Base-by-base conservation (phyloP, 768 basidiomycete genomes). In the Infundibulicybe gibba region DNA sequence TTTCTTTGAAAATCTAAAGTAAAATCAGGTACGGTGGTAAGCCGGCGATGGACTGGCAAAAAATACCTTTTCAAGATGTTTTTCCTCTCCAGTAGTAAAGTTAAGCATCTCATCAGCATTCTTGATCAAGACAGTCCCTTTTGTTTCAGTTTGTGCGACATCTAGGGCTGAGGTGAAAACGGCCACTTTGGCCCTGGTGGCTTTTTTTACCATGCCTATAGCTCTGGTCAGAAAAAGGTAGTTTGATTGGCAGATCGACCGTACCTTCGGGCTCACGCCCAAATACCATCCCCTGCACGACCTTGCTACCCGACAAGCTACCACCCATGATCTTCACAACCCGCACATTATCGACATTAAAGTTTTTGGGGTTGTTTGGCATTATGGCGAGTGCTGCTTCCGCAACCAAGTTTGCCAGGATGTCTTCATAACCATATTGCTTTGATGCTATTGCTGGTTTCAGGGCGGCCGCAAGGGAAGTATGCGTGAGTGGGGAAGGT, bases 301-400 rank as follows among this genome's bases (percentile, higher is more conserved):
- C 94, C 47, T 77, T 81, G 67, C 93, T 95, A 17, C 75, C 79
- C 3, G 82, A 65, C n/a, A 99, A 69, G 57, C 79, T 88, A 30
- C 97, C 91, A 47, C 97, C 97, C 82, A 99, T 87, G 51, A 99
- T 97, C 71, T 98, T 99, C 58, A 99, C 97, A 19, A 99, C 95
- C 9, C 97, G 84, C 0, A 99, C 90, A 57, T 94, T 94, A 67
- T 99, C 97, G 21, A 98, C 94, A 66, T 97, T 97, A 80, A 98
- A 99, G 66, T 91, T 85, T 61, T 87, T 86, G 6, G 83, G 81
- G 61, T 90, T 90, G 1, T 75, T 62, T 3, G 93, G 91, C 94
- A 98, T 97, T 55, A 97, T 87, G 2, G 85, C 79, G 19, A 98
- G 68, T 0, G 93, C 90, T 1, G 97, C 97, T 59, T 98, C 94